Evolutionary conservation across 2,329 filamentous ascomycete genomes (phyloP).

Genomic region (Pseudocercospora crystallina): DNA sequence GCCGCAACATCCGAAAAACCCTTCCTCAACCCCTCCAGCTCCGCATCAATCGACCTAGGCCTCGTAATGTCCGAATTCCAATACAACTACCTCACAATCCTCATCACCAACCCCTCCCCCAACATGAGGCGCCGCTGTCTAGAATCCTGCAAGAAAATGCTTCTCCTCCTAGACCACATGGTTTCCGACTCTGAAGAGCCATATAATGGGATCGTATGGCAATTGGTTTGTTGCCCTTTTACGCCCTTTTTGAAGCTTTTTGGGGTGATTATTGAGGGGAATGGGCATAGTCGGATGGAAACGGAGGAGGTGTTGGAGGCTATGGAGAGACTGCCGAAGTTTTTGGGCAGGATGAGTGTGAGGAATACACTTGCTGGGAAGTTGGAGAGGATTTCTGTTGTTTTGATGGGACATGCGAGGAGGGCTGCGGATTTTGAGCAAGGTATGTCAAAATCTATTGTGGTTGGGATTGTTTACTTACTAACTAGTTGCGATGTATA

Average conservation of each 20-base stretch:
- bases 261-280: constrained; percentile 16
- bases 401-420: too few species aligned
- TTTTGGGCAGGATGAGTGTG: constrained; percentile 19
- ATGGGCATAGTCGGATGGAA: neutral
- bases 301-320: constrained; percentile 4
- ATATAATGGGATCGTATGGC: constrained; percentile 28
- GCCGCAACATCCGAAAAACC: constrained; percentile 21
- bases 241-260: constrained; percentile 26
- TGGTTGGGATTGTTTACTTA: too few species aligned
- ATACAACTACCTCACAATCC: constrained; percentile 16
- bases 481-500: too few species aligned
- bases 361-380: constrained; percentile 19
- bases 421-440: too few species aligned
- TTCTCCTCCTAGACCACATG: constrained; percentile 18
- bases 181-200: constrained; percentile 21
- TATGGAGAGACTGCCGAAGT: constrained; percentile 23
- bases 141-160: constrained; percentile 16
- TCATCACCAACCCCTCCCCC: constrained; percentile 4
- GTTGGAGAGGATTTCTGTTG: constrained; percentile 12
- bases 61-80: constrained; percentile 16
- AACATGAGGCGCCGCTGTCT: constrained; percentile 2
- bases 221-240: constrained; percentile 25
- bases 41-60: constrained; percentile 21
- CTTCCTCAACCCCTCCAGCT: constrained; percentile 16
- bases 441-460: too few species aligned